Evolutionary conservation across 345 rosid species (phyloP).

Genomic region (Diplotaxis tenuifolia): DNA sequence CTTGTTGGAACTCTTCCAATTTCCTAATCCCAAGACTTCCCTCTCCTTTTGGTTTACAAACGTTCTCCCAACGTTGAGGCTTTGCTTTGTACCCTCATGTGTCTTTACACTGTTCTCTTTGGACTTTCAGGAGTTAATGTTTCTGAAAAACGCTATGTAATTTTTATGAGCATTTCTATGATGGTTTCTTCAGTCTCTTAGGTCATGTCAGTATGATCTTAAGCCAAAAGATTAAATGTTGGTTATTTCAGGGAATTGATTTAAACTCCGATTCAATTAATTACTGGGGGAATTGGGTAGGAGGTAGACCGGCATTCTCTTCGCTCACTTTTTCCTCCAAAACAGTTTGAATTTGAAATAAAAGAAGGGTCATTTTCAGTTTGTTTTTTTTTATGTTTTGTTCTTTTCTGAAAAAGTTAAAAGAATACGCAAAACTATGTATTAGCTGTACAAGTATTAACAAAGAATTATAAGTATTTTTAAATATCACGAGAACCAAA

Average conservation of each 20-base stretch:
- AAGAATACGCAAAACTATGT: background rate
- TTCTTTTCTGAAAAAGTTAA: background rate
- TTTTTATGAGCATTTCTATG: no score
- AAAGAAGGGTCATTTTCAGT: background rate
- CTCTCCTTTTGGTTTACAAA: no score
- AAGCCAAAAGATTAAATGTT: background rate
- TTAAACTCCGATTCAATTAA: no score
- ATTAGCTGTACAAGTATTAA: background rate
- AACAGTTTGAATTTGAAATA: slow-evolving; percentile 17
- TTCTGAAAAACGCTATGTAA: no score
- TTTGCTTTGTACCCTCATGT: no score
- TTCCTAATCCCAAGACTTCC: no score
- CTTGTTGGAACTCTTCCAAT: no score
- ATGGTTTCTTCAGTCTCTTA: no score
- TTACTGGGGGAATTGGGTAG: background rate
- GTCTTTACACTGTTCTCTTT: no score
- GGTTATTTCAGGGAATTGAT: background rate
- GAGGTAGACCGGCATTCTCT: background rate
- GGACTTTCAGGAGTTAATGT: no score
- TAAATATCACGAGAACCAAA: background rate
- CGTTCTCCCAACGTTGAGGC: no score
- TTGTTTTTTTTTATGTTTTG: background rate
- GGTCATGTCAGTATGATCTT: background rate
- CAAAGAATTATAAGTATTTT: background rate
- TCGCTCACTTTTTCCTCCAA: background rate